Evolutionary conservation across 305 asterid genomes (phyloP).

Genomic region (Solanum hybrid): DNA sequence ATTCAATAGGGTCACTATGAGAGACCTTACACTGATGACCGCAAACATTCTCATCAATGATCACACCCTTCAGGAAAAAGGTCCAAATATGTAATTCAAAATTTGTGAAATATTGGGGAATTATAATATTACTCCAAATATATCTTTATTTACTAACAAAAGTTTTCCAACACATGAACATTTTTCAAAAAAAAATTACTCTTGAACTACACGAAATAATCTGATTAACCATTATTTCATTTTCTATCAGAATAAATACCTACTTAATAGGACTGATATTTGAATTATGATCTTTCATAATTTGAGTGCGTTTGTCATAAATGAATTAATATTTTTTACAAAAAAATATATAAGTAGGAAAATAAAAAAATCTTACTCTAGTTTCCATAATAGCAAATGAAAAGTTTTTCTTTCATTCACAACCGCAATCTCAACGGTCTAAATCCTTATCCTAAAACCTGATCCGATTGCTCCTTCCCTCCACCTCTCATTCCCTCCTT

Average conservation of each 20-base stretch:
- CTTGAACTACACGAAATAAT: neutral
- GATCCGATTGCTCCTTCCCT: conserved; percentile 35
- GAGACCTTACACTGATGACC: neutral
- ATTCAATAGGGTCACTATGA: neutral
- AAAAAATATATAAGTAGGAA: neutral
- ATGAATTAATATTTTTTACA: neutral
- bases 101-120: neutral
- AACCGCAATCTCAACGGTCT: conserved; percentile 20
- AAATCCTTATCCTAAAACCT: conserved; percentile 61
- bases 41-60: neutral
- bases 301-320: neutral
- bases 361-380: neutral
- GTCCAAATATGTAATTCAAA: neutral
- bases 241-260: neutral
- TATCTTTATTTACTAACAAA: neutral
- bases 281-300: neutral
- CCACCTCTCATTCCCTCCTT: conserved; percentile 45
- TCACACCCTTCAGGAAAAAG: neutral
- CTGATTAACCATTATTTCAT: neutral
- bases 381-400: neutral
- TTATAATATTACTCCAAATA: neutral
- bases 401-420: neutral
- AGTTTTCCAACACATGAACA: neutral
- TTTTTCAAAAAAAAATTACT: neutral
- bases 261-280: neutral